These are phyloP conservation scores for Boletellus deceptivus DNA, from an alignment of 1,284 basidiomycete genomes.

Conservation along the genomic window DNA sequence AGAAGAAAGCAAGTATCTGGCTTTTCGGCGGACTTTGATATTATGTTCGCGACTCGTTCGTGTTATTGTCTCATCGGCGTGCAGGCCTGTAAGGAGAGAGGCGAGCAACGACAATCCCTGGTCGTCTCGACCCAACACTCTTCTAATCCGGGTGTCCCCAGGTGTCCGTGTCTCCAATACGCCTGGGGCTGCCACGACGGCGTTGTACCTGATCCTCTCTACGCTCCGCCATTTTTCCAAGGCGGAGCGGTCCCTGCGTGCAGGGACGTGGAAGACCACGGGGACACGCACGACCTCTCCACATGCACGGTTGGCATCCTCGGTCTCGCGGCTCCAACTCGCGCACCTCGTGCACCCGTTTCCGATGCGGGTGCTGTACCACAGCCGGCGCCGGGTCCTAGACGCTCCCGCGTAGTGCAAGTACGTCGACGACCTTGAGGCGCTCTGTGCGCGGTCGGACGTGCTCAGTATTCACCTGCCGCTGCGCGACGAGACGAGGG, in stretches of 20 bases:
- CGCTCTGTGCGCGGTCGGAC: slow-evolving; percentile 72
- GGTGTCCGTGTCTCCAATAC: slow-evolving; percentile 88
- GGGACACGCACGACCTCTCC: no score
- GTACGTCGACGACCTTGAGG: slow-evolving; percentile 57
- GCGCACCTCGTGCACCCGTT: slow-evolving; percentile 71
- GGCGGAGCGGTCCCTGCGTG: no score
- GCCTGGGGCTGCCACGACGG: slow-evolving; percentile 55
- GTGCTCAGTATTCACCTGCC: slow-evolving; percentile 78
- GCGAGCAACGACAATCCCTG: slow-evolving; percentile 39
- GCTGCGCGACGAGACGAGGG: slow-evolving; percentile 68
- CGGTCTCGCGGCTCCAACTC: slow-evolving; percentile 40
- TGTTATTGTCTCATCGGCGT: slow-evolving; percentile 69
- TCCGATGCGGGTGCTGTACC: slow-evolving; percentile 87
- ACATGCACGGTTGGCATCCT: no score
- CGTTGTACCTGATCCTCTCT: no score
- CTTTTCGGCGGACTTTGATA: no score
- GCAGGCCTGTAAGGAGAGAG: slow-evolving; percentile 66
- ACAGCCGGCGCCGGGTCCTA: slow-evolving; percentile 59
- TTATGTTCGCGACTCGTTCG: no score
- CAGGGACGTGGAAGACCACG: no score
- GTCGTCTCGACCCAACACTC: not conserved
- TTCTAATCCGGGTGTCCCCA: slow-evolving; percentile 24
- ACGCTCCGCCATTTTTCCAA: no score
- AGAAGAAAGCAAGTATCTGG: no score
- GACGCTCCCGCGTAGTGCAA: slow-evolving; percentile 72